Base-by-base conservation (phyloP, 2,329 filamentous ascomycete genomes). In the Venturia effusa region DNA sequence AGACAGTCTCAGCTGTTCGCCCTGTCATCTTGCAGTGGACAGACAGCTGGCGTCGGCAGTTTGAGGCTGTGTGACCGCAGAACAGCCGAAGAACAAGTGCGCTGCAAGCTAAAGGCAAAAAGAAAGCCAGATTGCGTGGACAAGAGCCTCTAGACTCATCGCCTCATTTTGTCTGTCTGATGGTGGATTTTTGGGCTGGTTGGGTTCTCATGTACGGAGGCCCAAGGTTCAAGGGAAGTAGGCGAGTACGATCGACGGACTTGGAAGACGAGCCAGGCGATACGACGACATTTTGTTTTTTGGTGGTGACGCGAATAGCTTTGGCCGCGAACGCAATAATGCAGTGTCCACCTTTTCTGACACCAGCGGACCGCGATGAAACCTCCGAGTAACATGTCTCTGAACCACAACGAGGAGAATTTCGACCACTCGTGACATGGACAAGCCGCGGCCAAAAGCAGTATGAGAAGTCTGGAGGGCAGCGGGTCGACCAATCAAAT, bases 161-260 rank as follows among this genome's bases (percentile, higher is more conserved):
- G 51, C 51, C 51, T n/a, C 51, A 57, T 57, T 57, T 34, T 34
- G 27, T 5, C 19, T 19, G 4, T 37, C 30, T 57, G 27, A 4
- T 34, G 51, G 27, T 15, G 32, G 32, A n/a, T 30, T 57, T 57
- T 57, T 57, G 27, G 51, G 19, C 51, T 57, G 27, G 27, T 57
- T 57, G 51, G 30, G 51, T 34, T 57, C 19, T 57, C 51, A 57
- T 57, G 51, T 57, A 57, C 51, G 15, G 15, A 57, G 27, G 51
- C 51, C 51, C 51, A 57, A 57, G 51, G 51, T 34, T 32, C 51
- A 57, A 57, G 51, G 51, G 45, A 32, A n/a, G 27, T 57, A 10
- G 15, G 48, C 48, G 27, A 30, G 24, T 55, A 55, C 48, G n/a
- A 57, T 34, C 19, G 51, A 57, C 51, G 2, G 51, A 27, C 27